A percentile compares a stretch with the other conserved stretches of the same genome.
Conservation (phyloP, 2,329 filamentous ascomycete genomes). For the Calonectria naviculata region DNA sequence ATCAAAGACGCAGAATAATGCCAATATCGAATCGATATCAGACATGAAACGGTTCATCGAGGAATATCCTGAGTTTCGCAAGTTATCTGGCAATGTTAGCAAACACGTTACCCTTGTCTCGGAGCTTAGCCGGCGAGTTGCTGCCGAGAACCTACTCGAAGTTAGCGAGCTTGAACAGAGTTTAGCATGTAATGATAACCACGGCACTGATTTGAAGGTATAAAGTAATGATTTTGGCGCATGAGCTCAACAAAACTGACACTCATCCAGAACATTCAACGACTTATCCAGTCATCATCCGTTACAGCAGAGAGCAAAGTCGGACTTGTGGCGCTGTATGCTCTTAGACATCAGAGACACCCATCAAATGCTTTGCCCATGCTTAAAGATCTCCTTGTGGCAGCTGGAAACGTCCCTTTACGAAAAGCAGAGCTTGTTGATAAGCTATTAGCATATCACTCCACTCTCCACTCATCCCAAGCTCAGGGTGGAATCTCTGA, state of each 20-base stretch:
- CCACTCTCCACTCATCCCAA: constrained; percentile 83
- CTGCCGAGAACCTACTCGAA: constrained; percentile 88
- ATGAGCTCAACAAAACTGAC: constrained; percentile 33
- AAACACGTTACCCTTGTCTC: constrained; percentile 98
- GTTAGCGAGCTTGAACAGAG: constrained; percentile 98
- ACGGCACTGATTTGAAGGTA: constrained; percentile 90
- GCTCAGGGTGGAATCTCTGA: constrained; percentile 86
- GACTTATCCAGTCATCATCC: constrained; percentile 81
- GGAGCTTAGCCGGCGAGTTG: constrained; percentile 89
- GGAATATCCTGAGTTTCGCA: constrained; percentile 97
- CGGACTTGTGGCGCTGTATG: constrained; percentile 92
- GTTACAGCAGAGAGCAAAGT: constrained; percentile 88
- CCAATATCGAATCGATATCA: constrained; percentile 95
- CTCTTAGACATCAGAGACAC: constrained; percentile 89
- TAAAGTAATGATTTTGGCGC: constrained; percentile 20
- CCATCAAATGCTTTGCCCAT: constrained; percentile 86
- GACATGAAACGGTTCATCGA: constrained; percentile 99
- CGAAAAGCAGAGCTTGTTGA: constrained; percentile 83
- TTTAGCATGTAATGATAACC: constrained; percentile 95
- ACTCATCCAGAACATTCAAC: constrained; percentile 76
- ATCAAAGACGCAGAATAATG: constrained; percentile 94
- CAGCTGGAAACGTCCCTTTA: constrained; percentile 83
- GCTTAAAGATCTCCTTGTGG: constrained; percentile 85
- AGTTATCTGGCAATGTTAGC: constrained; percentile 96
- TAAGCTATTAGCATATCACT: constrained; percentile 86